Base-by-base conservation (phyloP, 495 filamentous ascomycete species). In the Trichoderma parareesei region DNA sequence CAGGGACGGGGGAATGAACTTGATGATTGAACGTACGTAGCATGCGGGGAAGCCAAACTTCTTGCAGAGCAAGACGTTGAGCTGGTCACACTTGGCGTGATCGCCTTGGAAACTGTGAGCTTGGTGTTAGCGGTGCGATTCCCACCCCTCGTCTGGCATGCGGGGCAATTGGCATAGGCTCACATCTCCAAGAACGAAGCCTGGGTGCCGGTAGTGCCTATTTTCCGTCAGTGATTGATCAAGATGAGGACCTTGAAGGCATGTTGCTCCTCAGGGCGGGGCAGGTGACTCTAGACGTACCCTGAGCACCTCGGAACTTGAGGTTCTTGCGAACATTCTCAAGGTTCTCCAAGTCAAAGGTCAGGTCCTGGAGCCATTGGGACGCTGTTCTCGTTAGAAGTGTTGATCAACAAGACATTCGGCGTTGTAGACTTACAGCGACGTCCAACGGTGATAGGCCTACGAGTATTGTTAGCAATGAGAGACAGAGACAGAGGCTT, bases 321-420 rank as follows among this genome's bases (percentile, higher is more conserved):
- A 98, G 84, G 60, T 88, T 86, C 33, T 85, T 78, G 60, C 87
- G 85, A 7, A 86, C 90, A 42, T 83, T 79, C 74, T 93, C 90
- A 42, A 98, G 82, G 74, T 91, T 88, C 66, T 87, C 80, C 48
- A 98, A 82, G 65, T 98, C 94, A 79, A 93, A 88, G 68, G 94
- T 78, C 16, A 98, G 82, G 71, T 97, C 91, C 73, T 94, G 90
- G 49, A 89, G 86, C 93, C 93, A 97, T 67, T 92, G 85, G 62
- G 84, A 70, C 4, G 72, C 72, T 41, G 61, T 16, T 63, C 20
- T 35, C 40, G 33, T 61, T 18, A 61, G 59, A 42, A 38, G 11
- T 37, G 16, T 16, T 33, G 27, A 3, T 27, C 43, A 16, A 13
- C 11, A 0, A 40, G 10, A 18, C 48, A 14, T 4, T 13, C 41